Percentiles rank a stretch among this genome's conserved stretches.
These are phyloP conservation scores for Aspergillus awamori DNA, from an alignment of 2,329 filamentous ascomycete species.

Conservation along the genomic window DNA sequence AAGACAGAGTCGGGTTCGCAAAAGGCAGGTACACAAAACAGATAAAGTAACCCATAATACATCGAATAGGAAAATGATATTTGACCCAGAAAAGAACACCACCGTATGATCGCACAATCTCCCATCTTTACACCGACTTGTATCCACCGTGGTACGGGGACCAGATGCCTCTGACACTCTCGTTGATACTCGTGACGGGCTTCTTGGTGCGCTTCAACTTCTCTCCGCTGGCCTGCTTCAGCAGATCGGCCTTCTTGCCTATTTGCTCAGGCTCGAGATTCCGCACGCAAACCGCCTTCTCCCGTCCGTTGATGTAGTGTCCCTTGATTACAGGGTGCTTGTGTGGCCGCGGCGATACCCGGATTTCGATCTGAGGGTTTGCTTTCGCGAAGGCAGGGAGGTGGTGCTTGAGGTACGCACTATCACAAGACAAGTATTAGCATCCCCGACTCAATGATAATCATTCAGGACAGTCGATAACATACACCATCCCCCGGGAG, in stretches of 20 bases:
- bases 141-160: slow-evolving; percentile 63
- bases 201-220: slow-evolving; percentile 58
- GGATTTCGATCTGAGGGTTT: slow-evolving; percentile 89
- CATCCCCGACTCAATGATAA: background rate
- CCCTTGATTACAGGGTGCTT: slow-evolving; percentile 88
- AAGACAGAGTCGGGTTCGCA: slow-evolving; percentile 16
- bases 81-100: slow-evolving; percentile 22
- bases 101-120: slow-evolving; percentile 17
- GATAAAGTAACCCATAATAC: slow-evolving; percentile 34
- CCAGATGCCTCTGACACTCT: slow-evolving; percentile 68
- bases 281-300: slow-evolving; percentile 84
- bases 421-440: slow-evolving; percentile 39
- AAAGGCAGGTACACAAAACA: slow-evolving; percentile 19
- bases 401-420: slow-evolving; percentile 76
- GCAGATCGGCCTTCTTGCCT: slow-evolving; percentile 68
- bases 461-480: slow-evolving; percentile 11
- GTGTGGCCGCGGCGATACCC: slow-evolving; percentile 83
- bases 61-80: slow-evolving; percentile 21
- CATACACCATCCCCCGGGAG: slow-evolving; percentile 91
- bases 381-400: slow-evolving; percentile 76
- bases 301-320: slow-evolving; percentile 86
- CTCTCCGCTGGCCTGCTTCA: slow-evolving; percentile 52
- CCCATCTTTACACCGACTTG: slow-evolving; percentile 49
- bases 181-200: slow-evolving; percentile 63
- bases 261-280: slow-evolving; percentile 83